Base-by-base conservation (phyloP, 352 stramenopile species). In the Globisporangium rhizosaccharum region DNA sequence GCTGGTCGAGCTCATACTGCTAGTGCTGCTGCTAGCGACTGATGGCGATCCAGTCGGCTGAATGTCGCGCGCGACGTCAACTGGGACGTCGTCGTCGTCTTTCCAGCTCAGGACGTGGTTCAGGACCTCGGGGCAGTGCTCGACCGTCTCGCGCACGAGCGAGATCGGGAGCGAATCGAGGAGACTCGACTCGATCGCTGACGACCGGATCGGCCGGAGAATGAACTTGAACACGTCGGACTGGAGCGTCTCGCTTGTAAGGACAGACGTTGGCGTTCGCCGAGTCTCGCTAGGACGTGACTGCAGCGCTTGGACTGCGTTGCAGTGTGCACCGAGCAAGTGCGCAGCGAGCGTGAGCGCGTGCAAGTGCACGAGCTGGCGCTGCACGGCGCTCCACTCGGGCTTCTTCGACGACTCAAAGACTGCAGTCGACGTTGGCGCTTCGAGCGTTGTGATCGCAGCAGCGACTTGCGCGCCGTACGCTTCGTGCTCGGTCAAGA, bases 101-200 rank as follows among this genome's bases (percentile, higher is more conserved):
- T 87, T 87, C 82, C 82, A 92, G 23, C 87, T 72, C 42, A 92
- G 49, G 25, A 92, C 79, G 52, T 92, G 82, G 30, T 90, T 90
- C 2, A 92, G 74, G 5, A 88, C 69, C 53, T 92, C 82, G 1
- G 82, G 82, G 53, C 82, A 92, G 15, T 90, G 80, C 20, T 82
- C 76, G 23, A 92, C 87, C 1, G 82, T 89, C 66, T 92, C 82
- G 20, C 80, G 71, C 11, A 90, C 82, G 0, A 92, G 61, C 15
- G 82, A 87, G 33, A 90, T 89, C 5, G 82, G 82, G 1, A 92
- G 59, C n/a, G 73, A 73, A 53, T 92, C 82, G 26, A 87, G 75
- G 1, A 92, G 56, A 61, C 82, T 88, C 0, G 82, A 92, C 61
- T 92, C 82, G 41, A 92, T 92, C 0, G 82, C 82, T 25, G 82